Percentiles rank a stretch among this genome's conserved stretches.
Evolutionary conservation across 495 filamentous ascomycete species (phyloP).

Genomic region (Penicillium crystallinum): DNA sequence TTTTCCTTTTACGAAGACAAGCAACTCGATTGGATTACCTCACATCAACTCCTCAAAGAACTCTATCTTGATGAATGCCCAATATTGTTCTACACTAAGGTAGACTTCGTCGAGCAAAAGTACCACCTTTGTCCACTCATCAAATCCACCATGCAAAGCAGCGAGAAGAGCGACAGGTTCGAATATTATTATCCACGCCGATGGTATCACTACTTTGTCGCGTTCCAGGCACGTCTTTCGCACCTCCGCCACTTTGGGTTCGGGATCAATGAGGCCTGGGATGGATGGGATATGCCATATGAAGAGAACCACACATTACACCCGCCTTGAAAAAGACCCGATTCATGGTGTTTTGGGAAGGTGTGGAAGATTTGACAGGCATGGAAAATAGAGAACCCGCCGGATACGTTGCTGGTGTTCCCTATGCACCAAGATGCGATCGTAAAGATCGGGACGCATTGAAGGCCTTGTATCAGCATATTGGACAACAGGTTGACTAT

Average conservation of each 20-base stretch:
- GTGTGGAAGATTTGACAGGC: not conserved
- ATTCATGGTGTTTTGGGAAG: constrained; percentile 1
- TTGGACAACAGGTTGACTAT: not conserved
- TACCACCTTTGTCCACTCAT: too few relatives aligned
- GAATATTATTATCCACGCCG: constrained; percentile 10
- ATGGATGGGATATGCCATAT: constrained; percentile 10
- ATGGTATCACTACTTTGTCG: constrained; percentile 19
- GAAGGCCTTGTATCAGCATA: constrained; percentile 1
- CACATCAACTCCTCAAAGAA: constrained; percentile 15
- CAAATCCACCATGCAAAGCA: too few relatives aligned
- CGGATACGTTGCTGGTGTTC: too few relatives aligned
- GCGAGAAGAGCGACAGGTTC: not conserved
- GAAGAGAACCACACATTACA: constrained; percentile 9
- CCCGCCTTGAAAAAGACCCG: not conserved
- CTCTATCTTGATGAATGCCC: constrained; percentile 22
- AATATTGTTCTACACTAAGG: constrained; percentile 10
- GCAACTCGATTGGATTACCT: constrained; percentile 24
- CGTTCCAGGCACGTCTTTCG: constrained; percentile 9
- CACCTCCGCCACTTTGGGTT: constrained; percentile 14
- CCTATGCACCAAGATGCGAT: not conserved
- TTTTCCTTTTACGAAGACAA: constrained; percentile 22
- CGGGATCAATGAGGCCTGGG: constrained; percentile 3
- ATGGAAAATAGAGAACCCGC: too few relatives aligned
- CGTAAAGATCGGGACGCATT: not conserved
- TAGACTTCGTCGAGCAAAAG: not conserved